Percentiles rank a stretch among this genome's conserved stretches.
phyloP scores from a whole-genome alignment of 129 eudicot species.

The Silybum marianum region DNA sequence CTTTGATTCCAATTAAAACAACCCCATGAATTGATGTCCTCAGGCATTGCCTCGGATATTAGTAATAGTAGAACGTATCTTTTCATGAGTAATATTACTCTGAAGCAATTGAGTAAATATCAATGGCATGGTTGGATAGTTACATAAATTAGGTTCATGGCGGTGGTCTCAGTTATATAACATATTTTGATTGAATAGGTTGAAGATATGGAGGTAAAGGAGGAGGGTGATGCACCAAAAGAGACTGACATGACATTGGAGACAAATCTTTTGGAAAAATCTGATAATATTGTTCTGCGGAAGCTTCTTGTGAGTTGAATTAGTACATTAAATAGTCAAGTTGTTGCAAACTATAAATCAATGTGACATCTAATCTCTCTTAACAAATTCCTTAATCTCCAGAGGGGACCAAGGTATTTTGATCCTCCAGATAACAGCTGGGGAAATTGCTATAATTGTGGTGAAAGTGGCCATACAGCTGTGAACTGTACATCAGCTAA shows the following conservation, averaged over 20 bases:
- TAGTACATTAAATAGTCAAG: constrained; percentile 35
- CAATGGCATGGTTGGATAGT: background rate
- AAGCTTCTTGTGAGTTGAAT: constrained; percentile 95
- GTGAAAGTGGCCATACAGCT: constrained; percentile 83
- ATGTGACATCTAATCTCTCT: constrained; percentile 32
- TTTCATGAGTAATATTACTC: background rate
- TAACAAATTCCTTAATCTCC: constrained; percentile 36
- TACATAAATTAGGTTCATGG: background rate
- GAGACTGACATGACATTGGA: constrained; percentile 38
- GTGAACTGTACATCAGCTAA: constrained; percentile 75
- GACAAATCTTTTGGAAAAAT: constrained; percentile 47
- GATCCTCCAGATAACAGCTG: constrained; percentile 95
- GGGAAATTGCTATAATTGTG: constrained; percentile 98
- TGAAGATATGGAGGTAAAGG: constrained; percentile 40
- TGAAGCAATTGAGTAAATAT: background rate
- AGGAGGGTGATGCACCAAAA: constrained; percentile 28
- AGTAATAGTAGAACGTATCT: background rate
- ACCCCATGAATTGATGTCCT: constrained; percentile 3
- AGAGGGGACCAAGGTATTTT: constrained; percentile 99
- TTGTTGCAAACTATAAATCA: constrained; percentile 25
- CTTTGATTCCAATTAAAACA: background rate
- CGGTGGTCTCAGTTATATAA: background rate
- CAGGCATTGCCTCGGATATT: background rate
- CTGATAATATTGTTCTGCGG: constrained; percentile 72
- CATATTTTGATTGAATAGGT: constrained; percentile 36